Conservation (phyloP, 495 filamentous ascomycete genomes). For the Astrothelium macrocarpum region DNA sequence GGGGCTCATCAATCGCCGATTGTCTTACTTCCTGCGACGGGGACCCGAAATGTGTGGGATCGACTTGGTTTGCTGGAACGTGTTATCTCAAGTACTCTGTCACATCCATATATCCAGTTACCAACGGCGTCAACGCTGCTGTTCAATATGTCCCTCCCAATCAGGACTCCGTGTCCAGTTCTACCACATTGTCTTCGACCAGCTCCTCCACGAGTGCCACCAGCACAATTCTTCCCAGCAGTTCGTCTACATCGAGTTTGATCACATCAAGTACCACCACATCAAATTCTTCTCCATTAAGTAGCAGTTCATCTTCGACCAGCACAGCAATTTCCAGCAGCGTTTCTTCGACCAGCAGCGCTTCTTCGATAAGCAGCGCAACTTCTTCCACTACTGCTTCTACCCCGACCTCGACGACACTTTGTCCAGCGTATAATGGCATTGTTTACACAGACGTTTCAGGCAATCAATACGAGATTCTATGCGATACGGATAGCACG, state of each 20-base stretch:
- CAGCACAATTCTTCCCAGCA: not conserved
- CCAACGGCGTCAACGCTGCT: not conserved
- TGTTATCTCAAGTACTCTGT: constrained; percentile 12
- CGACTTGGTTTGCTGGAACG: not conserved
- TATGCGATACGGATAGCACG: not conserved
- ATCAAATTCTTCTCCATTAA: not conserved
- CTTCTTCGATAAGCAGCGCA: too few relatives aligned
- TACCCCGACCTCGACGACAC: not conserved
- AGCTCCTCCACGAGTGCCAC: not conserved
- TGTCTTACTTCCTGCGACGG: constrained; percentile 8
- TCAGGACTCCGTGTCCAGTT: not conserved
- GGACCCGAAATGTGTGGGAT: not conserved
- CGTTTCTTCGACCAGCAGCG: not conserved
- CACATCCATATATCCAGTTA: not conserved
- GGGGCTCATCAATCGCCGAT: not conserved
- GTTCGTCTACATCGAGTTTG: not conserved
- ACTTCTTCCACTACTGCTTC: not conserved
- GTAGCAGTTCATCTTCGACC: not conserved
- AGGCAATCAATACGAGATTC: not conserved
- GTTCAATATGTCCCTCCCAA: constrained; percentile 10
- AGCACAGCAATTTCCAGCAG: not conserved
- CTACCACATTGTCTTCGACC: not conserved
- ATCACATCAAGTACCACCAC: not conserved
- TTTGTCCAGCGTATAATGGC: constrained; percentile 2
- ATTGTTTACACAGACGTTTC: not conserved